Evolutionary conservation across 768 basidiomycete genomes (phyloP).

Genomic region (Phaffia tasmanica): DNA sequence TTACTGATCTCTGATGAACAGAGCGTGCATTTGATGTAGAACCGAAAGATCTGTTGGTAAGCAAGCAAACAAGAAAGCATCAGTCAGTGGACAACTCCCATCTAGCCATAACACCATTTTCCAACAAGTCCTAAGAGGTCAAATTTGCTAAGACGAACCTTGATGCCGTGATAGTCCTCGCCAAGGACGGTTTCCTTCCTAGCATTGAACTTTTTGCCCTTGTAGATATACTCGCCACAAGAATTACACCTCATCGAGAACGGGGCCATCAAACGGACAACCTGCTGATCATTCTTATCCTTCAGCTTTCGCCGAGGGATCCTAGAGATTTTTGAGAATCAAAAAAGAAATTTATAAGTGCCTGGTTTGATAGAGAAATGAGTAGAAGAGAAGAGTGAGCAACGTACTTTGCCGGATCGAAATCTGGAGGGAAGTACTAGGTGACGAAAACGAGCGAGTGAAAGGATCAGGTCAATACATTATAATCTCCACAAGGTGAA

Average conservation of each 20-base stretch:
- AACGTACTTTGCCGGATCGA: slow-evolving; percentile 70
- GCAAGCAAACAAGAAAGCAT: neutral
- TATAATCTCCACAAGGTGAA: too few species aligned
- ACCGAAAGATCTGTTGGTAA: slow-evolving; percentile 34
- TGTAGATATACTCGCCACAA: slow-evolving; percentile 84
- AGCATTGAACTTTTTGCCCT: slow-evolving; percentile 97
- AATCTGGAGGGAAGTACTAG: slow-evolving; percentile 90
- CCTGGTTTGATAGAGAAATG: neutral
- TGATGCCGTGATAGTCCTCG: slow-evolving; percentile 97
- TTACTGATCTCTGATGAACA: slow-evolving; percentile 86
- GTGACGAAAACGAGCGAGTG: neutral
- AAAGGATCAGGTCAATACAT: neutral
- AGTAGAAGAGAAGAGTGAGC: neutral
- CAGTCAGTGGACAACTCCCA: neutral
- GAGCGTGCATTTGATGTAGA: slow-evolving; percentile 56
- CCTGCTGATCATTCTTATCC: slow-evolving; percentile 89
- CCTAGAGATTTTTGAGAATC: neutral
- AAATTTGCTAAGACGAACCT: slow-evolving; percentile 45
- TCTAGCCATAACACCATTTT: neutral
- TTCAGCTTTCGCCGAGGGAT: slow-evolving; percentile 73
- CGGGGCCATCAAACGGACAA: slow-evolving; percentile 97
- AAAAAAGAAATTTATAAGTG: neutral
- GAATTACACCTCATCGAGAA: slow-evolving; percentile 85
- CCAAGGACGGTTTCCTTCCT: slow-evolving; percentile 95
- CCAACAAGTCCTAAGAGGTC: neutral